These are phyloP conservation scores for Plasmodium yoelii DNA, from an alignment of 169 alveolate genomes.

Conservation along the genomic window DNA sequence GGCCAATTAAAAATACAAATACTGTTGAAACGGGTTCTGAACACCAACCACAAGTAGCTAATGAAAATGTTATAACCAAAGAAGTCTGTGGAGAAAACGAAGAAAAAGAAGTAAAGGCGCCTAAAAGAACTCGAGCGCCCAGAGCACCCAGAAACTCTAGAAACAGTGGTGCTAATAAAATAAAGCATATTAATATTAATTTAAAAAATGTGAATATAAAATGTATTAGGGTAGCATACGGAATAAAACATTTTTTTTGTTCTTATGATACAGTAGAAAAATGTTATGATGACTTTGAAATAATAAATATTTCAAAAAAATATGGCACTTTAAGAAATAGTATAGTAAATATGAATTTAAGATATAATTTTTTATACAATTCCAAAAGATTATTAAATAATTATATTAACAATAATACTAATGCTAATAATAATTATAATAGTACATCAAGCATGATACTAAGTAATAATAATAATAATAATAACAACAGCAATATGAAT, in stretches of 20 bases:
- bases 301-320: slow-evolving; percentile 57
- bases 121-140: too few species aligned
- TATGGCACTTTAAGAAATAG: slow-evolving; percentile 25
- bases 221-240: slow-evolving; percentile 46
- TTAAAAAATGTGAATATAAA: slow-evolving; percentile 44
- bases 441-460: slow-evolving; percentile 5
- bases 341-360: slow-evolving; percentile 52
- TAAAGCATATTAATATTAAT: slow-evolving; percentile 31
- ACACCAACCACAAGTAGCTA: too few species aligned
- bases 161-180: neutral
- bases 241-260: slow-evolving; percentile 71
- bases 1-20: too few species aligned
- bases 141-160: too few species aligned
- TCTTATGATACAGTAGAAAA: slow-evolving; percentile 56
- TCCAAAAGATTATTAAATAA: slow-evolving; percentile 49
- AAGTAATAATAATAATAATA: slow-evolving; percentile 10
- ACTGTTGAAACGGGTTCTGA: too few species aligned
- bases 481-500: slow-evolving; percentile 17
- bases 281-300: slow-evolving; percentile 56
- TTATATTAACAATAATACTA: neutral
- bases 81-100: neutral
- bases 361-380: slow-evolving; percentile 23
- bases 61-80: too few species aligned
- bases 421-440: neutral
- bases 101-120: neutral